Conservation (phyloP, 441 rosid genomes). For the Pelargonium australe region DNA sequence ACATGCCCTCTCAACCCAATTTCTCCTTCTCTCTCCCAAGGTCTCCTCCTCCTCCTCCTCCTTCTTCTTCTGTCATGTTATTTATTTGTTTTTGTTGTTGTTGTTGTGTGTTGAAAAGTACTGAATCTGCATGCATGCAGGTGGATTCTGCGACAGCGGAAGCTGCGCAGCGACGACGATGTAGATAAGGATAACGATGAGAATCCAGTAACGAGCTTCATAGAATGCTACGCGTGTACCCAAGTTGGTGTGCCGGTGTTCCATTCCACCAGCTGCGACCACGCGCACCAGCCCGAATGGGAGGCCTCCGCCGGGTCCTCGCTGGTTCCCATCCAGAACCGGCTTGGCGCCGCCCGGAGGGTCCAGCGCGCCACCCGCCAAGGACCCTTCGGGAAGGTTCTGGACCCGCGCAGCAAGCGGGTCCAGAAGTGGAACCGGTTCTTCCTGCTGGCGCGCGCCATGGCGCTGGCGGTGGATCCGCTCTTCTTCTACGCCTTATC, state of each 20-base stretch:
- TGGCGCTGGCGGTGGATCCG: constrained; percentile 60
- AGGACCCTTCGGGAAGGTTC: constrained; percentile 26
- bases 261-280: constrained; percentile 72
- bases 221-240: constrained; percentile 67
- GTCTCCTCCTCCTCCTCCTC: constrained; percentile 12
- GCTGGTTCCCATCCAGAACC: constrained; percentile 48
- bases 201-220: constrained; percentile 20
- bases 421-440: constrained; percentile 57
- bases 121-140: constrained; percentile 16
- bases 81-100: not conserved
- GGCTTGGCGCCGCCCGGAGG: not conserved
- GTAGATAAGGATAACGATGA: constrained; percentile 14
- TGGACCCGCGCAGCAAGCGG: constrained; percentile 53
- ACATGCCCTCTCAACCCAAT: constrained; percentile 43
- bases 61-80: not conserved
- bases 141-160: constrained; percentile 29
- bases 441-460: constrained; percentile 48
- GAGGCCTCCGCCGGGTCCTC: constrained; percentile 67
- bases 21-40: constrained; percentile 40
- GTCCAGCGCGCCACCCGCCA: constrained; percentile 15
- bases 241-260: constrained; percentile 62
- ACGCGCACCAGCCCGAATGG: constrained; percentile 54
- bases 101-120: too few relatives aligned
- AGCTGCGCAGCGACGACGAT: not conserved
- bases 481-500: constrained; percentile 53